Percentiles rank a stretch among this genome's conserved stretches.
Conservation (phyloP, 2,329 filamentous ascomycete genomes). For the Hymenoscyphus albidus region DNA sequence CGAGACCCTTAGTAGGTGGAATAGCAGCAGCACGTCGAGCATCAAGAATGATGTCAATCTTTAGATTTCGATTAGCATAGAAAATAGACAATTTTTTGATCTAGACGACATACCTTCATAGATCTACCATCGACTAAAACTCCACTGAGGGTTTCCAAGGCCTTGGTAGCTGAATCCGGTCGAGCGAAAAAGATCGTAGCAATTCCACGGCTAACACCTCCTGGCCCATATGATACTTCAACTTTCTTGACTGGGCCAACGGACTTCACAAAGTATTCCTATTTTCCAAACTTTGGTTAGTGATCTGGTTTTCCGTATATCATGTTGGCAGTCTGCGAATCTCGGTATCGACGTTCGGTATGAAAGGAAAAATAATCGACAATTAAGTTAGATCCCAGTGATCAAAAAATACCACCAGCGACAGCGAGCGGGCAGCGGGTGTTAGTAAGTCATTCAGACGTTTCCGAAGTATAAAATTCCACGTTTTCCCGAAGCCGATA, state of each 20-base stretch:
- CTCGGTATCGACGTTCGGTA: conserved; percentile 31
- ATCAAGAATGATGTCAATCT: conserved; percentile 90
- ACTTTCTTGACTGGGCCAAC: conserved; percentile 89
- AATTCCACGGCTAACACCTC: conserved; percentile 85
- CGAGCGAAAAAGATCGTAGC: conserved; percentile 85
- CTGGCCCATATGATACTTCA: conserved; percentile 87
- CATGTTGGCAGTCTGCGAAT: conserved; percentile 27
- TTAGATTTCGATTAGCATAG: conserved; percentile 17
- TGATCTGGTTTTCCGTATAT: conserved; percentile 47
- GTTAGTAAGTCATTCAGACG: conserved; percentile 39
- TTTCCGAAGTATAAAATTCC: conserved; percentile 9
- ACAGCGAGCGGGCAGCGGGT: conserved; percentile 59
- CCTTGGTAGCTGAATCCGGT: conserved; percentile 76
- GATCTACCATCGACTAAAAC: conserved; percentile 84
- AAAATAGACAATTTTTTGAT: conserved; percentile 34
- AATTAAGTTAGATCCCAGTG: conserved; percentile 25
- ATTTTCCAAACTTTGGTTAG: conserved; percentile 64
- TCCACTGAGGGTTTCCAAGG: conserved; percentile 79
- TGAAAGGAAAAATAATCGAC: conserved; percentile 24
- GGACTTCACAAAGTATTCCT: conserved; percentile 94
- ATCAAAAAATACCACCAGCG: conserved; percentile 37
- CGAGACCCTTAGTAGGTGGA: conserved; percentile 67
- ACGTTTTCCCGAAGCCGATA: neutral
- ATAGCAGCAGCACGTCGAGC: conserved; percentile 67
- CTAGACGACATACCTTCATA: conserved; percentile 68